phyloP scores from a whole-genome alignment of 768 basidiomycete species.

The Leucosporidium yakuticum region DNA sequence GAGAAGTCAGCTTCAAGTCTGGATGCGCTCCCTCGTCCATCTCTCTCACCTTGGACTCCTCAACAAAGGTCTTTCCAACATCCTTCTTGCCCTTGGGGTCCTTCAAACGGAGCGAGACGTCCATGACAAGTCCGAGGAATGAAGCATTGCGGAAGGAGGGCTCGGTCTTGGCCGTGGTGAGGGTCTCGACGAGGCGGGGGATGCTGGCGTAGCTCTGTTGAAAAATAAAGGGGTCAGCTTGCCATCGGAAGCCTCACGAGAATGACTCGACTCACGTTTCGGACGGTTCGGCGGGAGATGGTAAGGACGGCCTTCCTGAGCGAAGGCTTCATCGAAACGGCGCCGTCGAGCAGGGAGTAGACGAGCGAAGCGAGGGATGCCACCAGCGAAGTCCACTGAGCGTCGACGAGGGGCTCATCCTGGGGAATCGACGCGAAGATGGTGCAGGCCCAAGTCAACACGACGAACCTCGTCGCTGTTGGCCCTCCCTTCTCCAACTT shows the following conservation, averaged over 20 bases:
- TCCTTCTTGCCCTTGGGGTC: constrained; percentile 41
- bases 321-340: constrained; percentile 54
- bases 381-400: constrained; percentile 54
- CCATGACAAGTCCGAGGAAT: constrained; percentile 60
- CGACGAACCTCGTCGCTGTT: constrained; percentile 55
- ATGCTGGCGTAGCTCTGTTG: constrained; percentile 4
- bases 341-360: constrained; percentile 53
- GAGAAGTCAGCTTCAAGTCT: constrained; percentile 1
- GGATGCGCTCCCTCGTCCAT: no score
- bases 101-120: constrained; percentile 26
- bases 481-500: constrained; percentile 49
- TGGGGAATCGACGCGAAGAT: constrained; percentile 53
- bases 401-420: constrained; percentile 30
- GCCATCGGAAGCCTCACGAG: background rate
- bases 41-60: constrained; percentile 47
- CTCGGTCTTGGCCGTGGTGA: constrained; percentile 17
- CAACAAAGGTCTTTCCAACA: constrained; percentile 47
- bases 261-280: constrained; percentile 50
- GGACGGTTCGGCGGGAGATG: constrained; percentile 59
- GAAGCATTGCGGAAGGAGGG: constrained; percentile 43
- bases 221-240: background rate
- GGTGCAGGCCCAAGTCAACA: constrained; percentile 65
- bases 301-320: constrained; percentile 59
- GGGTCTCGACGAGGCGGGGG: constrained; percentile 17
- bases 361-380: constrained; percentile 57